Evolutionary conservation across 257 asterid species (phyloP).

Genomic region (Plantago ovata): DNA sequence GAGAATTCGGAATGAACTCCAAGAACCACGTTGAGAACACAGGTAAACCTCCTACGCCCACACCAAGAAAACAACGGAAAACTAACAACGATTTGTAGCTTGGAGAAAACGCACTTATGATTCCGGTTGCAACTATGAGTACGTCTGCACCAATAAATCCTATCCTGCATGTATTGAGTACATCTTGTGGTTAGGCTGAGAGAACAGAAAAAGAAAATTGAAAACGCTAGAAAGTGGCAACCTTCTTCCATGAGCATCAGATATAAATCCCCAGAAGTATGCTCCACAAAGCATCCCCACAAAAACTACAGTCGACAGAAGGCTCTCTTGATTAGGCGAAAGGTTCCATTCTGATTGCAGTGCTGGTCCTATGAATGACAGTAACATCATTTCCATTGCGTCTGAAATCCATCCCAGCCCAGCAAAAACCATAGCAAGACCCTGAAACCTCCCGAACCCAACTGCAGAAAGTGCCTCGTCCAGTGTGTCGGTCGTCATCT

Average conservation of each 20-base stretch:
- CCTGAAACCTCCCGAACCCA: constrained; percentile 26
- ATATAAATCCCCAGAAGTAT: constrained; percentile 28
- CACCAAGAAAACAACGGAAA: constrained; percentile 40
- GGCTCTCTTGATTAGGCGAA: constrained; percentile 30
- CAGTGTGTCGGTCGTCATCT: too few relatives aligned
- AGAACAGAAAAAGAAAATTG: not conserved
- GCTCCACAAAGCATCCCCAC: constrained; percentile 34
- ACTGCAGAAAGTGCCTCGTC: too few relatives aligned
- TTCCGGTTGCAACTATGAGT: constrained; percentile 20
- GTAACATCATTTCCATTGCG: constrained; percentile 26
- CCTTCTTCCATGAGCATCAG: constrained; percentile 33
- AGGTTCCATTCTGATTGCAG: constrained; percentile 27
- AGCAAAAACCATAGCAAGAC: constrained; percentile 18
- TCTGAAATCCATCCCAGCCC: constrained; percentile 27
- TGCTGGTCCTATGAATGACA: constrained; percentile 33
- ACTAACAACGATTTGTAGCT: constrained; percentile 26
- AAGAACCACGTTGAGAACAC: constrained; percentile 45
- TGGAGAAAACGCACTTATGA: constrained; percentile 27
- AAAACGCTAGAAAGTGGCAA: not conserved
- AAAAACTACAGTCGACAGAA: constrained; percentile 25
- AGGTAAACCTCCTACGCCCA: constrained; percentile 44
- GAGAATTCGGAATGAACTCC: constrained; percentile 37
- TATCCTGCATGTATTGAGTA: constrained; percentile 8
- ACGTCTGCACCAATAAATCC: constrained; percentile 9
- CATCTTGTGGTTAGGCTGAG: not conserved